Evolutionary conservation across 192 early-diverging fungal species (phyloP).

Genomic region (Martensiomyces pterosporus): DNA sequence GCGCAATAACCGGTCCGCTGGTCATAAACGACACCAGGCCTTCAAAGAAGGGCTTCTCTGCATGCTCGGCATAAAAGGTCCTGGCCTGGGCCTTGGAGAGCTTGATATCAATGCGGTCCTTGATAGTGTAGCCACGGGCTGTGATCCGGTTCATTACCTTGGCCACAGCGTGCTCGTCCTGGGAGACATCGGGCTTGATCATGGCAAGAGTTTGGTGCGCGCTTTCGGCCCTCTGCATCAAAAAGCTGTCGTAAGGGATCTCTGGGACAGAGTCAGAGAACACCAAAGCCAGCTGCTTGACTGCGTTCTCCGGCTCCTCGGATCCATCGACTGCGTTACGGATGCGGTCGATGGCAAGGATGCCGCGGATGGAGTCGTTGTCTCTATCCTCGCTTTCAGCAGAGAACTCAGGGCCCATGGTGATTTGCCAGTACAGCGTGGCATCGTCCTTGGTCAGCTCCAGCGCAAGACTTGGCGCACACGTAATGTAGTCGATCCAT

Average conservation of each 20-base stretch:
- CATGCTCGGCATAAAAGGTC: slow-evolving; percentile 47
- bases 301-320: slow-evolving; percentile 45
- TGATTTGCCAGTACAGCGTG: slow-evolving; percentile 47
- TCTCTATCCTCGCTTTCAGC: slow-evolving; percentile 24
- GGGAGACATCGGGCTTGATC: slow-evolving; percentile 54
- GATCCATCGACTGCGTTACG: slow-evolving; percentile 57
- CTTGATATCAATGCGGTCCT: slow-evolving; percentile 31
- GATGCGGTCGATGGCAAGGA: slow-evolving; percentile 52
- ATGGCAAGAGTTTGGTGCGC: slow-evolving; percentile 51
- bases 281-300: slow-evolving; percentile 43
- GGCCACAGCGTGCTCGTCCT: slow-evolving; percentile 18
- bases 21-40: slow-evolving; percentile 43
- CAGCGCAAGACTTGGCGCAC: slow-evolving; percentile 53
- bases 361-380: slow-evolving; percentile 53
- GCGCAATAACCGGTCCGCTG: slow-evolving; percentile 50
- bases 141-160: slow-evolving; percentile 34
- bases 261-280: slow-evolving; percentile 44
- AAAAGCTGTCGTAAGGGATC: slow-evolving; percentile 39
- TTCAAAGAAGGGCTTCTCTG: slow-evolving; percentile 36
- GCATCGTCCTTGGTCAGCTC: slow-evolving; percentile 54
- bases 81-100: slow-evolving; percentile 40
- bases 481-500: slow-evolving; percentile 49
- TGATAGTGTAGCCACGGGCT: slow-evolving; percentile 46
- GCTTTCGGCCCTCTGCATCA: slow-evolving; percentile 45
- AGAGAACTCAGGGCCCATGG: slow-evolving; percentile 54